These are phyloP conservation scores for Coemansia sp. DNA, from an alignment of 192 early-diverging fungal species.

Conservation along the genomic window DNA sequence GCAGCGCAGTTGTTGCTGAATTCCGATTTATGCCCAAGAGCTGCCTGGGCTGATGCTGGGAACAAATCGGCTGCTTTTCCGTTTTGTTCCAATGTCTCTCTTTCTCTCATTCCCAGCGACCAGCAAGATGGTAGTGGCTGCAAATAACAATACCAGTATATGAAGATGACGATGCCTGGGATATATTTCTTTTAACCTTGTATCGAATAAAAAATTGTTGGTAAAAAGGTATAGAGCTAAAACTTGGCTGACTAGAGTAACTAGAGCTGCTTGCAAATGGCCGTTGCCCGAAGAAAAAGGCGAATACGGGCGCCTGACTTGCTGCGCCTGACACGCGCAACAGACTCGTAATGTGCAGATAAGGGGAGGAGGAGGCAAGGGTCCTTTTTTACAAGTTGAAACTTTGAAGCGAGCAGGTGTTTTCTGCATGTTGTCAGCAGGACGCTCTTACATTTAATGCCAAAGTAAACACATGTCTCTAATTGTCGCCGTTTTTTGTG, in stretches of 20 bases:
- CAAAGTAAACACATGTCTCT: conserved; percentile 5
- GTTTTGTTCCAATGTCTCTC: background rate
- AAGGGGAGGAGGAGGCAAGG: background rate
- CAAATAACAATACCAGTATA: background rate
- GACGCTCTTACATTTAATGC: background rate
- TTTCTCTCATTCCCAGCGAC: background rate
- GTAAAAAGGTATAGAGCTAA: no score
- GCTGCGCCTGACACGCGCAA: background rate
- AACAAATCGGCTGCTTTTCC: background rate
- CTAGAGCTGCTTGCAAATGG: background rate
- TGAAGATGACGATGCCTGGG: background rate
- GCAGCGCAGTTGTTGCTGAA: background rate
- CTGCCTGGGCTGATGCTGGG: background rate
- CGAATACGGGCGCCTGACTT: background rate
- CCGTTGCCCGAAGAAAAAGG: background rate
- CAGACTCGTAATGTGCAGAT: background rate
- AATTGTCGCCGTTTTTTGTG: conserved; percentile 1
- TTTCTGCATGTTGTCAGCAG: conserved; percentile 8
- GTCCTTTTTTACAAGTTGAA: background rate
- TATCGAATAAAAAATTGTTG: background rate
- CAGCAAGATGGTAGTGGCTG: conserved; percentile 2
- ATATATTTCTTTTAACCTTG: background rate
- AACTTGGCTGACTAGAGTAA: background rate
- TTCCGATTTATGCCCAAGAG: background rate
- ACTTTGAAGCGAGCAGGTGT: conserved; percentile 4